Base-by-base conservation (phyloP, 1,284 basidiomycete genomes). In the Stygiomarasmius scandens region DNA sequence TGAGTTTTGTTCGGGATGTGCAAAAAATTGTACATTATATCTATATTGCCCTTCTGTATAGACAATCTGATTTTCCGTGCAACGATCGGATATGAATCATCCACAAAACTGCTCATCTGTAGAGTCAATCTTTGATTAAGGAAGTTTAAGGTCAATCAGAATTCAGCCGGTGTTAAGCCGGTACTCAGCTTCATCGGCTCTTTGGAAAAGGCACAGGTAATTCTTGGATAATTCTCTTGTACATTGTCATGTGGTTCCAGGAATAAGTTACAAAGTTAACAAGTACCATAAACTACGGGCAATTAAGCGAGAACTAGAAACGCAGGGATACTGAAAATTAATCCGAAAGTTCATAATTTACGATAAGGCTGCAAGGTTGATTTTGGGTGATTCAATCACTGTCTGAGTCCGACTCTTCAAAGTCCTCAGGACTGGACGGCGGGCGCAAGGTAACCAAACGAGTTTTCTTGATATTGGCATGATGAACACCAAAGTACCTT, bases 401-500 rank as follows among this genome's bases (percentile, higher is more conserved):
- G 61, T 77, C 75, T 51, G 74, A 75, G 25, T 70, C 70, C 34
- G 68, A 69, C 34, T 74, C 63, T 12, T 58, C 67, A 32, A 64
- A 60, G 55, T 75, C 72, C 51, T 71, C 72, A 54, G 67, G 64
- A 49, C 25, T 29, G 11, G 48, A 20, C 4, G 48, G 48, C 14
- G 24, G 38, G 38, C 38, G 25, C 22, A 49, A 49, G 4, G 48
- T 49, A 5, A 49, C 48, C 9, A 49, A 24, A 32, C 48, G 48
- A 1, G 48, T 49, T 54, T 70, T 64, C 64, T 79, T 79, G 58
- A 85, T 72, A 59, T 81, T 73, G 19, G 73, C 61, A 60, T 79
- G 77, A 50, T 74, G 69, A 50, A 74, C 65, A 48, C 82, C 81
- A 64, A 86, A 86, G 69, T 86, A 85, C 32, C 83, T 76, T 60